These are phyloP conservation scores for Trapa bicornis DNA, from an alignment of 345 rosid genomes.

Conservation along the genomic window DNA sequence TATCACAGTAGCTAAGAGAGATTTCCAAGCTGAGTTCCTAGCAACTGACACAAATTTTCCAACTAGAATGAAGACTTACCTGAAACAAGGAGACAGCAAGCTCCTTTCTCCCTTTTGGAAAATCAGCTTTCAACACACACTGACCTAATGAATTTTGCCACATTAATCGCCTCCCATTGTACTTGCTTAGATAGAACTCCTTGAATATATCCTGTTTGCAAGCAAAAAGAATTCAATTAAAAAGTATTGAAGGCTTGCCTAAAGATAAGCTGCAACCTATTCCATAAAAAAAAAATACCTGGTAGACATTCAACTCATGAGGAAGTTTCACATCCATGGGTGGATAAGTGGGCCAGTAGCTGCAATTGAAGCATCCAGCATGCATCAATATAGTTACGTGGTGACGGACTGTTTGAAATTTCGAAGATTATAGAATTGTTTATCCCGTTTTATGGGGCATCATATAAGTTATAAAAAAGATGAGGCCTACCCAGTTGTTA, in stretches of 20 bases:
- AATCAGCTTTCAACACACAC: slow-evolving; percentile 89
- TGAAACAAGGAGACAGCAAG: slow-evolving; percentile 97
- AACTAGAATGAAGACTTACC: slow-evolving; percentile 29
- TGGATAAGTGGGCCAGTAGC: slow-evolving; percentile 99
- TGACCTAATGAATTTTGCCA: slow-evolving; percentile 97
- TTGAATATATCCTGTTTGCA: slow-evolving; percentile 75
- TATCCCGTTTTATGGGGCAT: not conserved
- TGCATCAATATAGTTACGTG: not conserved
- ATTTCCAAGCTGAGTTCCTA: not conserved
- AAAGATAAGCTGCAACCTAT: slow-evolving; percentile 8
- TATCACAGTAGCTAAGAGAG: no score
- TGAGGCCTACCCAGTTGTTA: slow-evolving; percentile 74
- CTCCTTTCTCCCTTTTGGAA: slow-evolving; percentile 85
- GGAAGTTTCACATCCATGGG: slow-evolving; percentile 99
- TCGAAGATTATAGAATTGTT: not conserved
- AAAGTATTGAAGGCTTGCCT: not conserved
- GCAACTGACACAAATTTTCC: not conserved
- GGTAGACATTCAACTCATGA: slow-evolving; percentile 91
- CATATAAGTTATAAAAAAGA: not conserved
- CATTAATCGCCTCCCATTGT: slow-evolving; percentile 96
- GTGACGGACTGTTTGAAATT: not conserved
- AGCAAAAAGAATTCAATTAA: slow-evolving; percentile 5
- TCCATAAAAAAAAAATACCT: slow-evolving; percentile 34
- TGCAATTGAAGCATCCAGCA: slow-evolving; percentile 20
- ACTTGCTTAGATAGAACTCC: slow-evolving; percentile 91